A percentile compares a stretch with the other conserved stretches of the same genome.
Conservation (phyloP, 768 basidiomycete genomes). For the Pholiota molesta region DNA sequence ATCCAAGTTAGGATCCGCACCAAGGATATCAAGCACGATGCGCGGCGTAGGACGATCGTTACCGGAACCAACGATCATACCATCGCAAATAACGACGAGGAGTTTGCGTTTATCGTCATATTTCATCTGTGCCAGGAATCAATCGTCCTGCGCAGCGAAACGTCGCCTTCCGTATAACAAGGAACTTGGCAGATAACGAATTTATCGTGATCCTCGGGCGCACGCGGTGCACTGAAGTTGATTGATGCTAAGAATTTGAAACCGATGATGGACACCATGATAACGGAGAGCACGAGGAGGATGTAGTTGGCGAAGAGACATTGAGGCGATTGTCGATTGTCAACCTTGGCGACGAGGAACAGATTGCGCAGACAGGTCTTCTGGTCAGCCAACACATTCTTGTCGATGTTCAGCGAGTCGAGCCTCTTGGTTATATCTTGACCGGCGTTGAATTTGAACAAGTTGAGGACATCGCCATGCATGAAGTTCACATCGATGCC, state of each 20-base stretch:
- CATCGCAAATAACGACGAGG: conserved; percentile 92
- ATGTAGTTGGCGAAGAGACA: conserved; percentile 93
- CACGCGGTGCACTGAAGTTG: conserved; percentile 77
- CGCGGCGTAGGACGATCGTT: conserved; percentile 96
- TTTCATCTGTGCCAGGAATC: conserved; percentile 93
- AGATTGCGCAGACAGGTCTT: conserved; percentile 91
- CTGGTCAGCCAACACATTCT: conserved; percentile 66
- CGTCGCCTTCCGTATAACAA: conserved; percentile 96
- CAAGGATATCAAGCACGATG: conserved; percentile 95
- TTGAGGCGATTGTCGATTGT: conserved; percentile 89
- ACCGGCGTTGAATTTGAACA: conserved; percentile 81
- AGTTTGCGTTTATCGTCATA: conserved; percentile 99
- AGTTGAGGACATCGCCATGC: conserved; percentile 61
- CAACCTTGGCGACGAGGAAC: conserved; percentile 89
- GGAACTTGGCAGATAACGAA: conserved; percentile 98
- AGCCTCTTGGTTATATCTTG: conserved; percentile 80
- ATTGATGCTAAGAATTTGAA: conserved; percentile 96
- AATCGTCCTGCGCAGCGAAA: conserved; percentile 84
- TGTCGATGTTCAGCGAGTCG: conserved; percentile 62
- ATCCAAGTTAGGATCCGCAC: conserved; percentile 89
- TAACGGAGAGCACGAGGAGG: conserved; percentile 81
- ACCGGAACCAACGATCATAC: conserved; percentile 96
- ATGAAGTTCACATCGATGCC: conserved; percentile 64
- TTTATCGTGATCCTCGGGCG: conserved; percentile 95
- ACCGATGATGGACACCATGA: conserved; percentile 95